phyloP scores from a whole-genome alignment of 2,329 filamentous ascomycete species.

The Venturia asperata region DNA sequence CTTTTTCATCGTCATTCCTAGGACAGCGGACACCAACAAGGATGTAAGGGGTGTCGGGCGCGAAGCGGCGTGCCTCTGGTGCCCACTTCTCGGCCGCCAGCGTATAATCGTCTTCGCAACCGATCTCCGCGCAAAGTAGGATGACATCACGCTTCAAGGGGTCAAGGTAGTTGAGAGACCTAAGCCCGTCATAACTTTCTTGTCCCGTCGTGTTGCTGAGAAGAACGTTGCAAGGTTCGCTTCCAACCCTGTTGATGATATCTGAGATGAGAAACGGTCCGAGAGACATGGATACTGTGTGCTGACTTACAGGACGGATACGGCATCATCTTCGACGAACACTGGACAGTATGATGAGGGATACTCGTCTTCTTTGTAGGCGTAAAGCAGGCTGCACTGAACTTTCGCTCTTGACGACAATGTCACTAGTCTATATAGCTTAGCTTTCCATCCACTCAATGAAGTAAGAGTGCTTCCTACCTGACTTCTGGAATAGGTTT shows the following conservation, averaged over 20 bases:
- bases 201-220: not conserved
- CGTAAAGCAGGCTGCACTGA: not conserved
- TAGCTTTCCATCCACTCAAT: not conserved
- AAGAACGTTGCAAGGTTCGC: not conserved
- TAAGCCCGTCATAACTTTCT: not conserved
- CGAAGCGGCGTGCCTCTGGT: not conserved
- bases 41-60: not conserved
- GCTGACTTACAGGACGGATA: not conserved
- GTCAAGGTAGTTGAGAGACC: not conserved
- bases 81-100: not conserved
- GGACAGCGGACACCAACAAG: not conserved
- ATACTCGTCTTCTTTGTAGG: not conserved
- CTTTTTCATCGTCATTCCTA: not conserved
- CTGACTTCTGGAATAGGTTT: conserved; percentile 1
- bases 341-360: not conserved
- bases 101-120: not conserved
- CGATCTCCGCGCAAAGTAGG: not conserved
- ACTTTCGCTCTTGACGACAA: not conserved
- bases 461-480: not conserved
- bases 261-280: not conserved
- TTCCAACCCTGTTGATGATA: not conserved
- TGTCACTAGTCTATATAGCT: not conserved
- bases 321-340: not conserved
- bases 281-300: not conserved
- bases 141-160: not conserved